phyloP scores from a whole-genome alignment of 2,329 filamentous ascomycete species.

The Cordyceps javanica region DNA sequence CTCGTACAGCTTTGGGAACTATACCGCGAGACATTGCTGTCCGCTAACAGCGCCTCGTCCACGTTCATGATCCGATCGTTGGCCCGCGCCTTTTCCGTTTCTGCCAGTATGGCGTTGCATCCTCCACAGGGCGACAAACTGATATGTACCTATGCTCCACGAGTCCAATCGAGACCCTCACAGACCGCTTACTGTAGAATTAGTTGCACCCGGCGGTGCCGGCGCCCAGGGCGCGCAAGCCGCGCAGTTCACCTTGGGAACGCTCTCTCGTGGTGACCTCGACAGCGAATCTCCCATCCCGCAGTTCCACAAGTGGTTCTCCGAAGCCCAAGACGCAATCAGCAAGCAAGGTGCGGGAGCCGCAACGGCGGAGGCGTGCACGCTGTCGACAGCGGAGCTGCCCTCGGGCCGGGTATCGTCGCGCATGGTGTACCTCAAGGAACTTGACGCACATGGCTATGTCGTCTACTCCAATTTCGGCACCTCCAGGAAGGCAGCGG shows the following conservation, averaged over 20 bases:
- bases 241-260: constrained; percentile 64
- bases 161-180: background rate
- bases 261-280: constrained; percentile 57
- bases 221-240: constrained; percentile 54
- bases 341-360: constrained; percentile 36
- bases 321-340: constrained; percentile 51
- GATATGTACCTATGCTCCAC: constrained; percentile 37
- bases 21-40: background rate
- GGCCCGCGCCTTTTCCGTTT: constrained; percentile 17
- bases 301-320: constrained; percentile 91
- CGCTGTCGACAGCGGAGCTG: constrained; percentile 75
- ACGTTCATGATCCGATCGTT: constrained; percentile 2
- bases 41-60: background rate
- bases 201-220: constrained; percentile 59
- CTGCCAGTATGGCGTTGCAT: constrained; percentile 39
- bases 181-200: background rate
- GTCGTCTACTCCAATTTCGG: constrained; percentile 93
- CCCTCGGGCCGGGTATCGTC: constrained; percentile 79
- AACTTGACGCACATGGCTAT: constrained; percentile 81
- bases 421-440: constrained; percentile 90
- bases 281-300: constrained; percentile 57
- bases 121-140: constrained; percentile 37
- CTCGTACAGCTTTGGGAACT: background rate
- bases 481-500: constrained; percentile 62
- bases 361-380: constrained; percentile 77